phyloP scores from a whole-genome alignment of 257 asterid species.

The Avicennia marina region DNA sequence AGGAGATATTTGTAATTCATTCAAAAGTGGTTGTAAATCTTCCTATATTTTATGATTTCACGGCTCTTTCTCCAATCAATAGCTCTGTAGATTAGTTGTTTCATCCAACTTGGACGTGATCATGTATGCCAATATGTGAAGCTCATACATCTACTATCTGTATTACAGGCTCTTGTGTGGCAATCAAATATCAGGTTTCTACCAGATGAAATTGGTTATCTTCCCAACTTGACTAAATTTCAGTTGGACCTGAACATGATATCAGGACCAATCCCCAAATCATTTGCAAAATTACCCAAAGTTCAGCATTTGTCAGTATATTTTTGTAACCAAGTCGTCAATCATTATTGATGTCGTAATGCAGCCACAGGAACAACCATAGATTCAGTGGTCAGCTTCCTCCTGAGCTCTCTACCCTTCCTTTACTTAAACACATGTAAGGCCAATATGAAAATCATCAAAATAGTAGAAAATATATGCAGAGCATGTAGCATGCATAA shows the following conservation, averaged over 20 bases:
- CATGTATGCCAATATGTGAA: conserved; percentile 34
- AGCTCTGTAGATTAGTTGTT: too few relatives aligned
- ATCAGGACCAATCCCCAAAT: conserved; percentile 44
- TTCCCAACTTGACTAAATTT: conserved; percentile 38
- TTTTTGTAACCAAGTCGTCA: neutral
- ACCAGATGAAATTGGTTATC: conserved; percentile 48
- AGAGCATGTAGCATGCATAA: neutral
- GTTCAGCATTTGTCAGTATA: conserved; percentile 43
- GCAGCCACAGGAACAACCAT: conserved; percentile 59
- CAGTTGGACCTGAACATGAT: conserved; percentile 40
- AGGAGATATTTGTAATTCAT: too few relatives aligned
- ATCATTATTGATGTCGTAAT: neutral
- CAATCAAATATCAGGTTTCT: conserved; percentile 35
- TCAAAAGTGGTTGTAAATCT: too few relatives aligned
- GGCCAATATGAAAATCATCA: neutral
- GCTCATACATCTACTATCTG: neutral
- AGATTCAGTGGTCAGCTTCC: conserved; percentile 47
- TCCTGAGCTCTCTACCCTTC: conserved; percentile 34
- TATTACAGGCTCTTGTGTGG: conserved; percentile 45
- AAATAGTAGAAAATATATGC: neutral
- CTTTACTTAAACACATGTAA: conserved; percentile 42
- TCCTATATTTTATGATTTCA: too few relatives aligned
- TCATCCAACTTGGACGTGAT: too few relatives aligned
- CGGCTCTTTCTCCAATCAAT: too few relatives aligned
- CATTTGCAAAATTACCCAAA: conserved; percentile 37